These are phyloP conservation scores for Leishmania amazonensis DNA, from an alignment of 208 protist genomes.

Conservation along the genomic window DNA sequence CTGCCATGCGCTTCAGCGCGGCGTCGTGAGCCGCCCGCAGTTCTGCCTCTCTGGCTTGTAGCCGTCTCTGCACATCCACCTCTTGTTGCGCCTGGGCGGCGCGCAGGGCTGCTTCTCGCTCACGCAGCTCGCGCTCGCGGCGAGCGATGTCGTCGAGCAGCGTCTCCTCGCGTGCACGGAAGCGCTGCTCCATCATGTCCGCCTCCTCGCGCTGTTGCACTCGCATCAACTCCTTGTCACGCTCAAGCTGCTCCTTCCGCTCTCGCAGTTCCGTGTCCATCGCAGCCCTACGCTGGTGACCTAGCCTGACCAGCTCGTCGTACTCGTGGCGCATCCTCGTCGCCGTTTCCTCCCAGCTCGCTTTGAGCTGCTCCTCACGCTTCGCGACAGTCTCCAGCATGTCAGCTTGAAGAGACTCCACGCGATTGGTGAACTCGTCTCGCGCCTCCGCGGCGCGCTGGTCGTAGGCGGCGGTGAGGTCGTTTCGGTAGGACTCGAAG, in stretches of 20 bases:
- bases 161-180: conserved; percentile 53
- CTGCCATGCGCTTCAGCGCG: conserved; percentile 41
- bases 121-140: conserved; percentile 53
- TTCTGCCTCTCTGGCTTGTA: conserved; percentile 49
- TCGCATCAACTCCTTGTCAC: conserved; percentile 46
- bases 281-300: conserved; percentile 30
- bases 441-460: conserved; percentile 35
- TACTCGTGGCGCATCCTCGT: conserved; percentile 37
- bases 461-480: conserved; percentile 42
- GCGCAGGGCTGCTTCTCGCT: conserved; percentile 51
- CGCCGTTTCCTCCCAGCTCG: conserved; percentile 41
- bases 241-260: conserved; percentile 34
- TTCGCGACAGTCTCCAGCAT: conserved; percentile 42
- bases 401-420: conserved; percentile 25
- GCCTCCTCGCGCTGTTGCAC: conserved; percentile 34
- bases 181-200: conserved; percentile 27
- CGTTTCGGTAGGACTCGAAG: conserved; percentile 43
- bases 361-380: conserved; percentile 45
- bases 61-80: conserved; percentile 34
- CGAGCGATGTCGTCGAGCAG: conserved; percentile 47
- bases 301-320: conserved; percentile 31
- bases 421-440: conserved; percentile 35
- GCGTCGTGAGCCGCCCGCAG: conserved; percentile 55
- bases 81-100: conserved; percentile 38
- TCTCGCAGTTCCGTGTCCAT: conserved; percentile 48